phyloP scores from a whole-genome alignment of 495 filamentous ascomycete species.

The Lophiotrema nucula region DNA sequence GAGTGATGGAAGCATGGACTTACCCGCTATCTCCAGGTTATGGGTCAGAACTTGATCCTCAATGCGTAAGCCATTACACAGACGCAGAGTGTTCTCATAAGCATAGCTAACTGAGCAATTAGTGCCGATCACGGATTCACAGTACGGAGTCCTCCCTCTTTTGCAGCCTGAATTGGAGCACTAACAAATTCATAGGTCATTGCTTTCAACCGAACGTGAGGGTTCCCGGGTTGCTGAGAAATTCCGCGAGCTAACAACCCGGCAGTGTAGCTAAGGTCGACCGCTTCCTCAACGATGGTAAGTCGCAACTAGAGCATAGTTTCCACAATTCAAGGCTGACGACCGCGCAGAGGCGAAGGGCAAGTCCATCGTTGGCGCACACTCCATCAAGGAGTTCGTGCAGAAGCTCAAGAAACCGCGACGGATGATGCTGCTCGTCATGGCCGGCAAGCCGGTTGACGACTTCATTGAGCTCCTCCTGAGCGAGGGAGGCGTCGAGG shows the following conservation, averaged over 20 bases:
- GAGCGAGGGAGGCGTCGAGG: slow-evolving; percentile 67
- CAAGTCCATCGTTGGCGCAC: slow-evolving; percentile 88
- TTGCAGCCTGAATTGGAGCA: neutral
- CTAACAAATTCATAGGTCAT: slow-evolving; percentile 51
- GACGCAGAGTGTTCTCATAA: slow-evolving; percentile 2
- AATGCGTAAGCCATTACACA: slow-evolving; percentile 62
- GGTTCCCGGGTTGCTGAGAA: neutral
- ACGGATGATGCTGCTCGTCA: slow-evolving; percentile 95
- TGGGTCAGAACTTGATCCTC: slow-evolving; percentile 97
- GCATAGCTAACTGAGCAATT: slow-evolving; percentile 17
- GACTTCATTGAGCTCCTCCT: slow-evolving; percentile 97
- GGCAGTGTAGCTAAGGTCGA: slow-evolving; percentile 83
- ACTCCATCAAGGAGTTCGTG: slow-evolving; percentile 91
- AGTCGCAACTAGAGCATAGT: too few relatives aligned
- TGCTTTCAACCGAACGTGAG: slow-evolving; percentile 87
- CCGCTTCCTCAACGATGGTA: slow-evolving; percentile 85
- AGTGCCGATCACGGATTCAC: slow-evolving; percentile 62
- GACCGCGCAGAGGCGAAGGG: slow-evolving; percentile 49
- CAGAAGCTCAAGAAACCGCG: slow-evolving; percentile 94
- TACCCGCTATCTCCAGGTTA: slow-evolving; percentile 53
- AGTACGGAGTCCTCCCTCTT: slow-evolving; percentile 33
- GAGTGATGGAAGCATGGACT: slow-evolving; percentile 1
- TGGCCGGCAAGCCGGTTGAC: slow-evolving; percentile 96
- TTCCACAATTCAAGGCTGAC: too few relatives aligned
- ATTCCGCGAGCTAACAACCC: slow-evolving; percentile 1